Conservation (phyloP, 805 yeast genomes). For the Starmerella etchellsii region DNA sequence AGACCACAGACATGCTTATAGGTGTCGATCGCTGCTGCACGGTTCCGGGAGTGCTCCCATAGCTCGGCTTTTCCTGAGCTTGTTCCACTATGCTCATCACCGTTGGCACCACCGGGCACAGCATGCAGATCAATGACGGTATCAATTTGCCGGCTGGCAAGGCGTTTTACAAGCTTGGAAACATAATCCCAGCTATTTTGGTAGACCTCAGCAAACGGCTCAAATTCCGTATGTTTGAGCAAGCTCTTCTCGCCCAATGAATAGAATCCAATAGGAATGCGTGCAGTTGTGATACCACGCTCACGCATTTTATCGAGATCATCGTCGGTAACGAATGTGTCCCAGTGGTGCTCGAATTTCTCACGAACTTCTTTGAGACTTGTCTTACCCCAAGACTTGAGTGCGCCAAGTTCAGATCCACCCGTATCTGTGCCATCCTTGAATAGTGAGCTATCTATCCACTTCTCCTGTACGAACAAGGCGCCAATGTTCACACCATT, state of each 20-base stretch:
- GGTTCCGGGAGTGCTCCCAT: slow-evolving; percentile 36
- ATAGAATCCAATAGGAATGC: slow-evolving; percentile 92
- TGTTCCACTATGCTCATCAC: slow-evolving; percentile 74
- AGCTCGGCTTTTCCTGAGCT: slow-evolving; percentile 45
- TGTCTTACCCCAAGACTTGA: slow-evolving; percentile 33
- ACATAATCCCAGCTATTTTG: slow-evolving; percentile 58
- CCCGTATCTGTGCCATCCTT: slow-evolving; percentile 36
- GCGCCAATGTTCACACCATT: slow-evolving; percentile 83
- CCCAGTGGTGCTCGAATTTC: slow-evolving; percentile 53
- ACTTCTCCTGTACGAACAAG: slow-evolving; percentile 65
- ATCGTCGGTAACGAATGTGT: slow-evolving; percentile 41
- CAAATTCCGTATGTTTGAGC: slow-evolving; percentile 52
- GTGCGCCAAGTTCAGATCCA: slow-evolving; percentile 63
- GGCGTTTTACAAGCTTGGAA: slow-evolving; percentile 45
- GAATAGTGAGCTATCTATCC: slow-evolving; percentile 56
- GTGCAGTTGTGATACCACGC: slow-evolving; percentile 60
- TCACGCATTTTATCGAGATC: slow-evolving; percentile 71
- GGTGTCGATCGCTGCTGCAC: slow-evolving; percentile 36
- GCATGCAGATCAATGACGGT: slow-evolving; percentile 79
- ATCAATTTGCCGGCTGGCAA: slow-evolving; percentile 50
- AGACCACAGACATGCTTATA: slow-evolving; percentile 53
- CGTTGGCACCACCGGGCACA: slow-evolving; percentile 85
- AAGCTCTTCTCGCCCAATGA: slow-evolving; percentile 45
- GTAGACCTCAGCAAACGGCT: slow-evolving; percentile 43
- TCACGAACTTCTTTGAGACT: slow-evolving; percentile 44